These are phyloP conservation scores for Suillus subalutaceus DNA, from an alignment of 768 basidiomycete species.

Conservation along the genomic window DNA sequence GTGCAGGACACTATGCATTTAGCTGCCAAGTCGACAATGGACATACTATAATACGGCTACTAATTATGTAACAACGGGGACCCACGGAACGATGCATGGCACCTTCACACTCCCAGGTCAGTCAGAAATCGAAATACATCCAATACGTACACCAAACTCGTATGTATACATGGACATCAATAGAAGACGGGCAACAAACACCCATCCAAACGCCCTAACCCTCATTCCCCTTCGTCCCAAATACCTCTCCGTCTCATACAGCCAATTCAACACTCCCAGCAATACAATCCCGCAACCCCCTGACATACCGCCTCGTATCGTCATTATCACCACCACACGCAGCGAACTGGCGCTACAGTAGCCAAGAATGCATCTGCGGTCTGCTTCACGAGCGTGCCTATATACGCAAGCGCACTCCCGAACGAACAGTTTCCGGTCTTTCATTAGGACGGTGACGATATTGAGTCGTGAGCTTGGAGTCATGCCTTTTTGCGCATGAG, in stretches of 20 bases:
- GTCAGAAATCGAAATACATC: not conserved
- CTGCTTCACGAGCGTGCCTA: slow-evolving; percentile 29
- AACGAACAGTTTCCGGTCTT: slow-evolving; percentile 44
- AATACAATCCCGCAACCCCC: slow-evolving; percentile 57
- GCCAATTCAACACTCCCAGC: slow-evolving; percentile 64
- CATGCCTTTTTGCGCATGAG: slow-evolving; percentile 50
- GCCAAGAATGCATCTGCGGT: slow-evolving; percentile 32
- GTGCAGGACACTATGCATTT: too few relatives aligned
- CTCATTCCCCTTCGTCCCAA: slow-evolving; percentile 58
- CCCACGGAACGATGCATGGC: too few relatives aligned
- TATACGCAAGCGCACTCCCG: slow-evolving; percentile 44
- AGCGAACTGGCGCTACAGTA: slow-evolving; percentile 25
- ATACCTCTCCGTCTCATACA: slow-evolving; percentile 64
- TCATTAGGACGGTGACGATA: slow-evolving; percentile 53
- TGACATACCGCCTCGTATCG: slow-evolving; percentile 43
- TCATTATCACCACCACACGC: slow-evolving; percentile 17
- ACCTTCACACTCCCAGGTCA: too few relatives aligned
- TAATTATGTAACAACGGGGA: too few relatives aligned
- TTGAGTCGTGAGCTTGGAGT: slow-evolving; percentile 44
- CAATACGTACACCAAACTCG: not conserved
- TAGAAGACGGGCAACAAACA: slow-evolving; percentile 44
- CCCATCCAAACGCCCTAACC: slow-evolving; percentile 66
- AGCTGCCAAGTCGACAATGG: not conserved
- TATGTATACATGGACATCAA: not conserved
- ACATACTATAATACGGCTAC: not conserved